Evolutionary conservation across 257 asterid genomes (phyloP).

Genomic region (Euphrasia confusa): DNA sequence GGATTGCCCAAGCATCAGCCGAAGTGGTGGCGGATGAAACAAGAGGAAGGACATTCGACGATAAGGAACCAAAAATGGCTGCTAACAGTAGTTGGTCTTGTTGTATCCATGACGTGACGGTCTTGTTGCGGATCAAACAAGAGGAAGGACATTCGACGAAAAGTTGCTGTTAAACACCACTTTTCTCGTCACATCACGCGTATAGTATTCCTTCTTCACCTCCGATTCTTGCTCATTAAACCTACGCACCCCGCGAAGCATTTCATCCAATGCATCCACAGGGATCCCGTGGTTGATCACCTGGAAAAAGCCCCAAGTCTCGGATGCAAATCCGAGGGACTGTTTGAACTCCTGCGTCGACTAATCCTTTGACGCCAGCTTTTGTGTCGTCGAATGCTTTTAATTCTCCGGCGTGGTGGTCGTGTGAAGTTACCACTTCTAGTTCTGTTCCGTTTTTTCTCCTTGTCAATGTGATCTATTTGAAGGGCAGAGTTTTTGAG

Average conservation of each 20-base stretch:
- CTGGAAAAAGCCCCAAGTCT: slow-evolving; percentile 57
- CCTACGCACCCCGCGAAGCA: slow-evolving; percentile 49
- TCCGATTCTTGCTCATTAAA: slow-evolving; percentile 55
- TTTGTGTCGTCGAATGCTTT: slow-evolving; percentile 56
- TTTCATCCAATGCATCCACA: slow-evolving; percentile 36
- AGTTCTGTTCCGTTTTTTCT: slow-evolving; percentile 20
- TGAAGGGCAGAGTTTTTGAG: not conserved
- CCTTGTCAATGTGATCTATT: not conserved
- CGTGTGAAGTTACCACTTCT: too few species aligned
- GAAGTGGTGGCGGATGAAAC: too few species aligned
- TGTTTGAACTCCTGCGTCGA: slow-evolving; percentile 38
- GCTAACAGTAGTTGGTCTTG: too few species aligned
- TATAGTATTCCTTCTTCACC: slow-evolving; percentile 43
- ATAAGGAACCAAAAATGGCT: too few species aligned
- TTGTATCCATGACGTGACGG: too few species aligned
- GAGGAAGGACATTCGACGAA: too few species aligned
- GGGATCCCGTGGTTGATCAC: slow-evolving; percentile 67
- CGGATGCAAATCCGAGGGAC: slow-evolving; percentile 56
- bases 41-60: too few species aligned
- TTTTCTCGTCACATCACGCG: slow-evolving; percentile 43
- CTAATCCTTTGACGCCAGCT: slow-evolving; percentile 65
- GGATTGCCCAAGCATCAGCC: too few species aligned
- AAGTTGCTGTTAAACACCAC: slow-evolving; percentile 52
- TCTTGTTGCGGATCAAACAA: too few species aligned
- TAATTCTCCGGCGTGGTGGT: slow-evolving; percentile 37